Percentiles rank a stretch among this genome's conserved stretches.
Conservation (phyloP, 768 basidiomycete species). For the Panaeolus papilionaceus region DNA sequence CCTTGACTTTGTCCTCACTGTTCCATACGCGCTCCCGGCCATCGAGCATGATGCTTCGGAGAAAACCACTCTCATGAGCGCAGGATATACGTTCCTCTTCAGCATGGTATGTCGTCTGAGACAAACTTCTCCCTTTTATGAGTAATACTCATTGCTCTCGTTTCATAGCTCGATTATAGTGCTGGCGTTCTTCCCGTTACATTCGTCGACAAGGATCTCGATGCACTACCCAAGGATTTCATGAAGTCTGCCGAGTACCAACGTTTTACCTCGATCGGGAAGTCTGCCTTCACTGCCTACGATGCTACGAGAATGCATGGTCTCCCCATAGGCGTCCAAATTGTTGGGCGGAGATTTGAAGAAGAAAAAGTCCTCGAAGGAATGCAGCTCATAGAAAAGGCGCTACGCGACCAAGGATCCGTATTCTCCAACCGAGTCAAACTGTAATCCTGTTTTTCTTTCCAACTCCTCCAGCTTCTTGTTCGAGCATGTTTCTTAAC, state of each 20-base stretch:
- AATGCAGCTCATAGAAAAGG: constrained; percentile 60
- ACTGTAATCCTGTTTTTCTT: constrained; percentile 20
- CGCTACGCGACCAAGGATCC: constrained; percentile 38
- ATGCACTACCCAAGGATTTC: constrained; percentile 45
- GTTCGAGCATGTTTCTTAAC: not conserved
- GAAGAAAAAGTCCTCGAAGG: constrained; percentile 78
- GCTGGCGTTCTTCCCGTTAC: constrained; percentile 67
- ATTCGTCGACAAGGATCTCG: constrained; percentile 49
- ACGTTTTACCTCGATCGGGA: constrained; percentile 40
- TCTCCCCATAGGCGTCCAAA: constrained; percentile 70
- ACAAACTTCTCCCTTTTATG: constrained; percentile 56
- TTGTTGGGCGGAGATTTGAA: constrained; percentile 65
- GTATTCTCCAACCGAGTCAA: constrained; percentile 29
- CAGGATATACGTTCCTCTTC: constrained; percentile 71
- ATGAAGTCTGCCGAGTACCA: constrained; percentile 36
- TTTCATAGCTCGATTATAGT: constrained; percentile 38
- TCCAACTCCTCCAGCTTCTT: constrained; percentile 15
- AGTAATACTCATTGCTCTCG: not conserved
- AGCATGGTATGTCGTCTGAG: constrained; percentile 61
- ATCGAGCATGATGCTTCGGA: constrained; percentile 56
- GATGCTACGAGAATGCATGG: constrained; percentile 70
- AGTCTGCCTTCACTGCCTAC: constrained; percentile 55
- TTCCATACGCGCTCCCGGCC: constrained; percentile 67
- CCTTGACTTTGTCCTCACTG: constrained; percentile 68
- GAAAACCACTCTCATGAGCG: constrained; percentile 61